Base-by-base conservation (phyloP, 176 grass and related monocot genomes). In the Alloteropsis semialata region DNA sequence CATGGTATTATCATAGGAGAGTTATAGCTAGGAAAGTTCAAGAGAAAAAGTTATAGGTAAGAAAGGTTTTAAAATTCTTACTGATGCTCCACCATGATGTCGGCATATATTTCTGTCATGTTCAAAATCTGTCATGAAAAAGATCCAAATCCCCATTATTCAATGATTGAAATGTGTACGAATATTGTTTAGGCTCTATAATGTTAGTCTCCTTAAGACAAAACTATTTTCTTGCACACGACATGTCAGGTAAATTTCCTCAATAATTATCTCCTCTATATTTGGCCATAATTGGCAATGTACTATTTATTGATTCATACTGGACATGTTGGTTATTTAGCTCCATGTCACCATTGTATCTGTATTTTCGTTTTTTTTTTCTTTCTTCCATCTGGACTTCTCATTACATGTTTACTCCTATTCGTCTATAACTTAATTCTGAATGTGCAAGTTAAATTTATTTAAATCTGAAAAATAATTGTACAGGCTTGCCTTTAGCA, bases 81-180 rank as follows among this genome's bases (percentile, higher is more conserved):
- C 93, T 84, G 74, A 92, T 88, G 85, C 46, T 95, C 93, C 51
- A 95, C 81, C 81, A 95, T 92, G 36, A 86, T 58, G 56, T 92
- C 90, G 18, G 66, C 77, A 41, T 92, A 92, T 68, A 92, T 95
- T 49, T 95, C 93, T 67, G 93, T 89, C 87, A 91, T 82, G 67
- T 95, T 95, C 32, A 95, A 83, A 51, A 68, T 76, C 93, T 95
- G 83, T 16, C 46, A 41, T 21, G 45, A 70, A 81, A 24, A 78
- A 66, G 61, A 84, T 43, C 27, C 66, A 41, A 50, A 60, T 19
- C 4, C 32, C 13, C 71, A 71, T 37, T 71, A 71, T 67, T 49
- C 57, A 63, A n/a, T 89, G 58, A 42, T 88, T n/a, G 39, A 37
- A 38, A 41, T 74, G 29, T 79, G 16, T 28, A 58, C 21, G 24